Evolutionary conservation across 2,329 filamentous ascomycete species (phyloP).

Genomic region (Falciphora oryzae): DNA sequence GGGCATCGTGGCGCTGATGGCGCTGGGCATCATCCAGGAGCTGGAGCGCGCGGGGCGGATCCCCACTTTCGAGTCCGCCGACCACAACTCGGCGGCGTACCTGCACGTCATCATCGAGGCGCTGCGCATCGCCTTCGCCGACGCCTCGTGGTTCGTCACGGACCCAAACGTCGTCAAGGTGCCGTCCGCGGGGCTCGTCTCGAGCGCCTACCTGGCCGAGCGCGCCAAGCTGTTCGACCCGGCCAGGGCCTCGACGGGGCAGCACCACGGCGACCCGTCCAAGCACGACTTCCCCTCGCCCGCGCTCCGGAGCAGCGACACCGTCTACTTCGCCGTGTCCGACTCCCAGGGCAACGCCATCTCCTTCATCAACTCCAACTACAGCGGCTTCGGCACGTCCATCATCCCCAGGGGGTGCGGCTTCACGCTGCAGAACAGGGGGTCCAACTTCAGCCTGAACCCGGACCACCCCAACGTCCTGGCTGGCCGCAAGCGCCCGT

Average conservation of each 20-base stretch:
- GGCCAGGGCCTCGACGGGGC: conserved; percentile 55
- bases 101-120: conserved; percentile 82
- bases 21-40: conserved; percentile 80
- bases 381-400: conserved; percentile 74
- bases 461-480: conserved; percentile 70
- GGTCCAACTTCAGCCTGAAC: conserved; percentile 72
- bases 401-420: conserved; percentile 84
- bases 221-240: conserved; percentile 55
- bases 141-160: conserved; percentile 81
- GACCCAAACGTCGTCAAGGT: conserved; percentile 63
- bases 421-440: conserved; percentile 89
- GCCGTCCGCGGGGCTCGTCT: conserved; percentile 60
- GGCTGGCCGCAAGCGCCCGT: conserved; percentile 76
- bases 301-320: conserved; percentile 60
- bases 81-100: conserved; percentile 75
- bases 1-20: conserved; percentile 89
- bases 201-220: conserved; percentile 63
- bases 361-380: conserved; percentile 93
- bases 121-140: conserved; percentile 84
- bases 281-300: conserved; percentile 7
- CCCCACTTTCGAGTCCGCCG: conserved; percentile 55
- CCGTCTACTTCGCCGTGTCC: conserved; percentile 84
- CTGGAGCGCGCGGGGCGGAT: conserved; percentile 72
- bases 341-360: conserved; percentile 81
- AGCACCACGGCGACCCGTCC: conserved; percentile 59